Evolutionary conservation across 2,329 filamentous ascomycete species (phyloP).

Genomic region (Exophiala spinifera): DNA sequence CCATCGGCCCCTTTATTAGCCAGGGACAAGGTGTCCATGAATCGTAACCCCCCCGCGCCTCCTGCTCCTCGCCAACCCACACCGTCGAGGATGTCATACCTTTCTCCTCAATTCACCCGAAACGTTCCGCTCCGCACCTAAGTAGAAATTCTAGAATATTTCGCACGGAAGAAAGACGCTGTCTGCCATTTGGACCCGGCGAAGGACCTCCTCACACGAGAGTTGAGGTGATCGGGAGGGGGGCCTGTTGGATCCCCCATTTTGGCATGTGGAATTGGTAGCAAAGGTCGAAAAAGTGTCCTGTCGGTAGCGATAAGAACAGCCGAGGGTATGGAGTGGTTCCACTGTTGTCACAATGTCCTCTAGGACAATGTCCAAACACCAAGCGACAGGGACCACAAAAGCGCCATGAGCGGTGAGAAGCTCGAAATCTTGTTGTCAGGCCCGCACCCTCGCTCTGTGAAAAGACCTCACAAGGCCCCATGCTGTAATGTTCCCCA

Average conservation of each 20-base stretch:
- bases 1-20: too few species aligned
- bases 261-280: neutral
- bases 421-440: too few species aligned
- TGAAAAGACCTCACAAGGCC: too few species aligned
- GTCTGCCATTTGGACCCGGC: constrained; percentile 12
- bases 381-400: neutral
- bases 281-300: too few species aligned
- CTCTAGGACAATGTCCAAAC: neutral
- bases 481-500: too few species aligned
- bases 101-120: constrained; percentile 27
- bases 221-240: constrained; percentile 5
- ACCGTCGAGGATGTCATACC: constrained; percentile 20
- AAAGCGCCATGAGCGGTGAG: neutral
- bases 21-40: too few species aligned
- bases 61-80: constrained; percentile 58
- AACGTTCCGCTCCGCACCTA: constrained; percentile 30
- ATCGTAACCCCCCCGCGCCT: constrained; percentile 40
- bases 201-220: constrained; percentile 11
- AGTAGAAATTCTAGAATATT: constrained; percentile 32
- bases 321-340: too few species aligned
- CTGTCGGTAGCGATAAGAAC: too few species aligned
- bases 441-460: too few species aligned
- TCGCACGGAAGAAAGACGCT: constrained; percentile 21
- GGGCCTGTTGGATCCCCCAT: constrained; percentile 6
- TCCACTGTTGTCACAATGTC: too few species aligned